Evolutionary conservation across 345 rosid species (phyloP).

Genomic region (Aegle marmelos): DNA sequence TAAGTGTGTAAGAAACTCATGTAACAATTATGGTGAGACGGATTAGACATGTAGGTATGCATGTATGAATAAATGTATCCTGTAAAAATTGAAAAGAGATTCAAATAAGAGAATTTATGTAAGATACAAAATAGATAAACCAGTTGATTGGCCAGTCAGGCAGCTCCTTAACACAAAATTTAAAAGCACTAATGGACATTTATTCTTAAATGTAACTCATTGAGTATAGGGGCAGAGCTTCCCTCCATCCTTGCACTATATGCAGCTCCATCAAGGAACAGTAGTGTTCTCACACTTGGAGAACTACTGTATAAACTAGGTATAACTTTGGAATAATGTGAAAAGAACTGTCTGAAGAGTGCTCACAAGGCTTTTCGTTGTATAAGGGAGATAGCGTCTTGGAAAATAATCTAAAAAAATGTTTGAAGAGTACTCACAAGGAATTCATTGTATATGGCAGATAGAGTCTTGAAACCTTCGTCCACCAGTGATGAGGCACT

Average conservation of each 20-base stretch:
- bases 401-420: conserved; percentile 19
- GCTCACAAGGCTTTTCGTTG: conserved; percentile 52
- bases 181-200: neutral
- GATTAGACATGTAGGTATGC: neutral
- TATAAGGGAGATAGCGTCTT: conserved; percentile 42
- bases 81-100: neutral
- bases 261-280: neutral
- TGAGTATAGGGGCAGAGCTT: neutral
- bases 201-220: neutral
- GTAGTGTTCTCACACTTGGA: neutral
- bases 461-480: conserved; percentile 57
- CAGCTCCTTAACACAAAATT: neutral
- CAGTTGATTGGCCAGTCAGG: neutral
- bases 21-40: neutral
- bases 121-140: no score
- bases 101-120: no score
- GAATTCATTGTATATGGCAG: conserved; percentile 36
- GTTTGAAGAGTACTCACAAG: conserved; percentile 47
- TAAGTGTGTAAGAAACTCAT: neutral
- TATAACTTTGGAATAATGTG: neutral
- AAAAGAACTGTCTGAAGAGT: conserved; percentile 9
- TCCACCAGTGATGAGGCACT: conserved; percentile 44
- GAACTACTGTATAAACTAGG: neutral
- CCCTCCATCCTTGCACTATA: neutral
- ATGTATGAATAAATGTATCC: neutral